phyloP scores from a whole-genome alignment of 2,329 filamentous ascomycete species.

The Neospermospora avenae region DNA sequence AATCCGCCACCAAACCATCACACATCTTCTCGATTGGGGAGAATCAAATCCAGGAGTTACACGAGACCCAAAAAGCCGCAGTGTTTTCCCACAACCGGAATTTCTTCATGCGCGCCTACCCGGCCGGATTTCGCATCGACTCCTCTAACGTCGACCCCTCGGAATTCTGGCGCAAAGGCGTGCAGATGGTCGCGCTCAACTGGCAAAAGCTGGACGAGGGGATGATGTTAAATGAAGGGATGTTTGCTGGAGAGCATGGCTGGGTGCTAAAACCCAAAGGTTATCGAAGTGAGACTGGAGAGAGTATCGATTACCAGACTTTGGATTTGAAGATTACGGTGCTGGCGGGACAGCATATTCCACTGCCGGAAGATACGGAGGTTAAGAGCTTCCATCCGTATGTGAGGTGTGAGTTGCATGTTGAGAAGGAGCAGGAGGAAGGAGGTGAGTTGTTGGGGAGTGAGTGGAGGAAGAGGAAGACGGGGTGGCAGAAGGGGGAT shows the following conservation, averaged over 20 bases:
- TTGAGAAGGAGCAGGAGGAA: conserved; percentile 55
- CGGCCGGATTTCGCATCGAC: conserved; percentile 73
- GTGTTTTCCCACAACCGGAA: conserved; percentile 80
- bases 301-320: conserved; percentile 42
- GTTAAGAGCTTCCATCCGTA: conserved; percentile 61
- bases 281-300: conserved; percentile 51
- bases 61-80: conserved; percentile 48
- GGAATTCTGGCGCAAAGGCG: conserved; percentile 81
- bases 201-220: conserved; percentile 90
- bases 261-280: conserved; percentile 83
- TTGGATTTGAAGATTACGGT: conserved; percentile 70
- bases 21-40: conserved; percentile 69
- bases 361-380: conserved; percentile 56
- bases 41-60: conserved; percentile 60
- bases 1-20: conserved; percentile 54
- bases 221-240: conserved; percentile 94
- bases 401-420: conserved; percentile 77
- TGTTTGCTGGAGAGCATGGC: conserved; percentile 78
- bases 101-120: conserved; percentile 85
- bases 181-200: conserved; percentile 89
- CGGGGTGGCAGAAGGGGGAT: conserved; percentile 51
- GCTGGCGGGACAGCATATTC: conserved; percentile 73
- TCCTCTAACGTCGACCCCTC: conserved; percentile 86
- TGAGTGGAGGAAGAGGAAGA: conserved; percentile 57
- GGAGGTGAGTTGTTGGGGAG: conserved; percentile 42